Evolutionary conservation across 768 basidiomycete species (phyloP).

Genomic region (Clavulina sp.): DNA sequence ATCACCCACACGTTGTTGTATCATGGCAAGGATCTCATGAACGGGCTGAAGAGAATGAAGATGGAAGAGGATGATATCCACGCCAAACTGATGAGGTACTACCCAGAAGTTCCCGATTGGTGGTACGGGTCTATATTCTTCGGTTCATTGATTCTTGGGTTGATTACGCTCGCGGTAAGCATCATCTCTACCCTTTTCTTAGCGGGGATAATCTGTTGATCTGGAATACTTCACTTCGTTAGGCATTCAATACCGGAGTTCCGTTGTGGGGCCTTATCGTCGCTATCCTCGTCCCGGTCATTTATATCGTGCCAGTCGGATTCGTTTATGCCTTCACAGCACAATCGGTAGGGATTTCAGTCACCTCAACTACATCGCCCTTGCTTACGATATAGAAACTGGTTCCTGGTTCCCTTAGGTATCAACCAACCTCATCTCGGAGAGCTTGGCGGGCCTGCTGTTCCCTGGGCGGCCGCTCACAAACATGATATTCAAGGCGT

Average conservation of each 20-base stretch:
- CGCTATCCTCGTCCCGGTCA: slow-evolving; percentile 19
- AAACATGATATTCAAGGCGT: slow-evolving; percentile 29
- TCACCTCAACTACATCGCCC: too few species aligned
- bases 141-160: slow-evolving; percentile 20
- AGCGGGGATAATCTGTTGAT: background rate
- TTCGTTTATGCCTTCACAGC: slow-evolving; percentile 29
- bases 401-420: slow-evolving; percentile 13
- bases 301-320: slow-evolving; percentile 28
- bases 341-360: slow-evolving; percentile 14
- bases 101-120: slow-evolving; percentile 25
- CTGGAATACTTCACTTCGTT: slow-evolving; percentile 1
- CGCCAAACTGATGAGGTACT: slow-evolving; percentile 28
- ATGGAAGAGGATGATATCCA: slow-evolving; percentile 30
- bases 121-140: slow-evolving; percentile 27
- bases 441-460: slow-evolving; percentile 28
- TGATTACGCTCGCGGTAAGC: slow-evolving; percentile 23
- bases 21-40: slow-evolving; percentile 23
- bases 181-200: background rate
- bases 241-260: slow-evolving; percentile 40
- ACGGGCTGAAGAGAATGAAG: slow-evolving; percentile 18
- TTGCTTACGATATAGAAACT: background rate
- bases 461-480: slow-evolving; percentile 25
- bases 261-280: slow-evolving; percentile 28
- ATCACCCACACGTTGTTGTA: slow-evolving; percentile 28
- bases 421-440: slow-evolving; percentile 26